A percentile compares a stretch with the other conserved stretches of the same genome.
Conservation (phyloP, 768 basidiomycete species). For the Tricholoma sp. region DNA sequence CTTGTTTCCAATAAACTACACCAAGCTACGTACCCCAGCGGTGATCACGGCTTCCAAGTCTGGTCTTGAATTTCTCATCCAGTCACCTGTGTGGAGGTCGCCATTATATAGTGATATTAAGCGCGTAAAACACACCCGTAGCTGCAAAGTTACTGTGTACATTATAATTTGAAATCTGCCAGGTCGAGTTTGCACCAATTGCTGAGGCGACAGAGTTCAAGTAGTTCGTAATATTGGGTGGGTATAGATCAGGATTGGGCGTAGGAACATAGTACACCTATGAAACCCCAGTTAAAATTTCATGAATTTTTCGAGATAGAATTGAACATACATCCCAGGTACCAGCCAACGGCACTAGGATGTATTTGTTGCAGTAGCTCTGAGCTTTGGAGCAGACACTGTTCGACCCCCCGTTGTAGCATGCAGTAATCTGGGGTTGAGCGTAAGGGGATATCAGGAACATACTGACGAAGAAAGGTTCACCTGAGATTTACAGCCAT, state of each 20-base stretch:
- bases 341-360: conserved; percentile 50
- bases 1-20: background rate
- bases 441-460: background rate
- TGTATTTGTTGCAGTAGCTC: conserved; percentile 50
- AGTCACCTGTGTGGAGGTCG: conserved; percentile 36
- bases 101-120: conserved; percentile 1
- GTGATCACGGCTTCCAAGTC: conserved; percentile 54
- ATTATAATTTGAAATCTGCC: conserved; percentile 33
- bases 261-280: conserved; percentile 25
- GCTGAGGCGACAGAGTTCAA: conserved; percentile 24
- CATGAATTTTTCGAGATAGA: too few relatives aligned
- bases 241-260: conserved; percentile 44
- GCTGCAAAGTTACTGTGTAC: conserved; percentile 47
- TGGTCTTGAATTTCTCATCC: conserved; percentile 49
- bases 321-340: conserved; percentile 39
- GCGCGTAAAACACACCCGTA: conserved; percentile 29
- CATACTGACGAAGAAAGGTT: background rate
- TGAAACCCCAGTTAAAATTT: too few relatives aligned
- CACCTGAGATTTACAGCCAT: conserved; percentile 50
- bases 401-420: conserved; percentile 22
- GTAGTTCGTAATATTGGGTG: conserved; percentile 34
- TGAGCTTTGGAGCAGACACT: conserved; percentile 53
- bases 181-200: conserved; percentile 42
- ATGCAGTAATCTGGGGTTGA: conserved; percentile 35
- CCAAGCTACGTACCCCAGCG: conserved; percentile 32